Evolutionary conservation across 805 yeast genomes (phyloP).

Genomic region (Candida maesae): DNA sequence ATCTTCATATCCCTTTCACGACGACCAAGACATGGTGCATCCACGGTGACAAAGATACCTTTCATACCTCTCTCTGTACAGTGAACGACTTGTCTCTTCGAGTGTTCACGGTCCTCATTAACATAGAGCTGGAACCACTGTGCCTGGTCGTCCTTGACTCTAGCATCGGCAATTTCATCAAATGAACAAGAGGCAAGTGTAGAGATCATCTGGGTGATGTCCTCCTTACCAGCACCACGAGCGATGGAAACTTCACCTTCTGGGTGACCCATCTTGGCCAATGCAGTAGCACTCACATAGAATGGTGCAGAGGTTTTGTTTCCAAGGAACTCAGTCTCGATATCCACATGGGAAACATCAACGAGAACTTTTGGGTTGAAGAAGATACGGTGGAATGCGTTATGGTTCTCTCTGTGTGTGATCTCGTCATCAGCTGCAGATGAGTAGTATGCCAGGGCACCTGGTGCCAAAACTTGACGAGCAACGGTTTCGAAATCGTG

Average conservation of each 20-base stretch:
- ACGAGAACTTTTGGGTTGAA: conserved; percentile 82
- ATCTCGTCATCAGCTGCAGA: conserved; percentile 93
- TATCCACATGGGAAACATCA: conserved; percentile 72
- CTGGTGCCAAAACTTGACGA: conserved; percentile 64
- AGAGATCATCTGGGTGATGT: conserved; percentile 84
- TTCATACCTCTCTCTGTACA: conserved; percentile 73
- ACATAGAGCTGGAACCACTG: conserved; percentile 92
- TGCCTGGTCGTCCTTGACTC: conserved; percentile 56
- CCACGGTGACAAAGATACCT: conserved; percentile 85
- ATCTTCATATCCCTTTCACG: conserved; percentile 84
- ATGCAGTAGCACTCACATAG: conserved; percentile 87
- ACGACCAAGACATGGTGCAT: conserved; percentile 88
- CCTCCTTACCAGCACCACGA: conserved; percentile 70
- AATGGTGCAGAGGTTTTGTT: conserved; percentile 67
- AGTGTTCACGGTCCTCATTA: conserved; percentile 66
- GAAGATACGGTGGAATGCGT: conserved; percentile 82
- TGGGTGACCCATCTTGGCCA: conserved; percentile 87
- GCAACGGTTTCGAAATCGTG: conserved; percentile 90
- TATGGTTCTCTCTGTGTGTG: conserved; percentile 84
- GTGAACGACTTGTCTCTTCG: conserved; percentile 57
- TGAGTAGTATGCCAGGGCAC: conserved; percentile 92
- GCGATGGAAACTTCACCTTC: conserved; percentile 91
- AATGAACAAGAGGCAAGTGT: conserved; percentile 86
- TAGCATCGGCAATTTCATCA: conserved; percentile 77
- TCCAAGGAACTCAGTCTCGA: conserved; percentile 75